Evolutionary conservation across 371 early-diverging fungal species (phyloP), one percentile per base, ranked within the genome.

Genomic region (Fennellomyces sp.): DNA sequence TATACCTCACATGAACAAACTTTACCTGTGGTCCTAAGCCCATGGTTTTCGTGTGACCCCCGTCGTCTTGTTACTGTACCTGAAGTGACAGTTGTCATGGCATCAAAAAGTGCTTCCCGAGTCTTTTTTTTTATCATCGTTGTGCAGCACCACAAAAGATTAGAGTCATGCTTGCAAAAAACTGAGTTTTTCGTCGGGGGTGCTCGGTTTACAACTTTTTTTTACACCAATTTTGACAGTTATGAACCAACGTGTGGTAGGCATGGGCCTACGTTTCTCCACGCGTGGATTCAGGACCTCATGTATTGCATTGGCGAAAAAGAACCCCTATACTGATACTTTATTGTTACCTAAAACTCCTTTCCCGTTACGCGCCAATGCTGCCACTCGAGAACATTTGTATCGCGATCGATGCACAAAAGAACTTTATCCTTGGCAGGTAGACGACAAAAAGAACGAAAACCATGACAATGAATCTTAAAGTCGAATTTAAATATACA

Each of bases 361-460:
- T 0, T 93, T 92, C 52, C 89, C 91, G 15, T 70, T 92, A 30
- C 82, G 90, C 15, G 87, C 92, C 7, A 82, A 91, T 56, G 87
- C 88, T 21, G 83, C 73, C 5, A 73, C 79, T 21, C 68, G 89
- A 11, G 90, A 92, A 36, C 76, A 79, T 35, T 68, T 75, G 21
- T 86, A 85, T 65, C 78, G 84, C 23, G 75, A 85, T 57, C 78
- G 90, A 23, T 88, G 87, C 58, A 87, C 90, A 3, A 82, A 81
- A 15, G 81, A 82, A n/a, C 67, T 92, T 17, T 93, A 91, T 64
- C 63, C 70, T 23, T 91, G 92, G 91, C 93, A 92, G 83, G 89
- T 87, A 66, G 53, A 28, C 27, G 4, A 41, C 2, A 15, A 10
- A 45, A 6, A 31, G 26, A 63, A 15, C 6, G 23, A n/a, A n/a